Evolutionary conservation across 192 early-diverging fungal genomes (phyloP).

Genomic region (Rhizophagus prolifer): DNA sequence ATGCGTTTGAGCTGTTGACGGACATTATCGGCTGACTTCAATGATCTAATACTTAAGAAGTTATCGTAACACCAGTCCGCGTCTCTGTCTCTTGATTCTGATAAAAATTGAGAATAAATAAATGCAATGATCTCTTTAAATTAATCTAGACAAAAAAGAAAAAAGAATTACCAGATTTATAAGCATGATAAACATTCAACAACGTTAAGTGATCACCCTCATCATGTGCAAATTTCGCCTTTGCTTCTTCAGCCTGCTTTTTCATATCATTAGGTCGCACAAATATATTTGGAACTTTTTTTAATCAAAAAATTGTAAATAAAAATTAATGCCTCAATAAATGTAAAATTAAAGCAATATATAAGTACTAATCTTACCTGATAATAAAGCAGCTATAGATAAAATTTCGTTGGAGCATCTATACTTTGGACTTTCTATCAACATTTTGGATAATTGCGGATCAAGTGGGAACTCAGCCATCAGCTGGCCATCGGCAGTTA

Average conservation of each 20-base stretch:
- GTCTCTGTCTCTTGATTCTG: conserved; percentile 65
- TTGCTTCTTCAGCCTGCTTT: conserved; percentile 86
- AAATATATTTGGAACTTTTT: conserved; percentile 81
- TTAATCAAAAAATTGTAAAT: neutral
- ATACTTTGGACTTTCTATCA: conserved; percentile 83
- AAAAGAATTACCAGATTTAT: conserved; percentile 58
- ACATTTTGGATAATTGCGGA: conserved; percentile 92
- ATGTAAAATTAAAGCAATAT: neutral
- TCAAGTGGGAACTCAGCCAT: conserved; percentile 99
- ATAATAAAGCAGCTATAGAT: conserved; percentile 91
- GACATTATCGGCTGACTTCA: conserved; percentile 92
- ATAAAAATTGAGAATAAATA: neutral
- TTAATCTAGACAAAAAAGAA: neutral
- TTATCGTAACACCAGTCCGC: conserved; percentile 92
- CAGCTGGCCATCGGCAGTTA: conserved; percentile 76
- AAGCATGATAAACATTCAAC: conserved; percentile 96
- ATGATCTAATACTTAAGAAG: conserved; percentile 84
- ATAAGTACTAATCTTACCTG: conserved; percentile 38
- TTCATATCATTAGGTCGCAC: conserved; percentile 88
- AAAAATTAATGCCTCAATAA: neutral
- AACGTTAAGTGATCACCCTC: conserved; percentile 97
- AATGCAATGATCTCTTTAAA: neutral
- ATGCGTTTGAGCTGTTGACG: conserved; percentile 83
- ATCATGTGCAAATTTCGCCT: conserved; percentile 88
- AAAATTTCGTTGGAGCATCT: conserved; percentile 92